phyloP scores from a whole-genome alignment of 768 basidiomycete species.

The Hygrocybe coccinea region DNA sequence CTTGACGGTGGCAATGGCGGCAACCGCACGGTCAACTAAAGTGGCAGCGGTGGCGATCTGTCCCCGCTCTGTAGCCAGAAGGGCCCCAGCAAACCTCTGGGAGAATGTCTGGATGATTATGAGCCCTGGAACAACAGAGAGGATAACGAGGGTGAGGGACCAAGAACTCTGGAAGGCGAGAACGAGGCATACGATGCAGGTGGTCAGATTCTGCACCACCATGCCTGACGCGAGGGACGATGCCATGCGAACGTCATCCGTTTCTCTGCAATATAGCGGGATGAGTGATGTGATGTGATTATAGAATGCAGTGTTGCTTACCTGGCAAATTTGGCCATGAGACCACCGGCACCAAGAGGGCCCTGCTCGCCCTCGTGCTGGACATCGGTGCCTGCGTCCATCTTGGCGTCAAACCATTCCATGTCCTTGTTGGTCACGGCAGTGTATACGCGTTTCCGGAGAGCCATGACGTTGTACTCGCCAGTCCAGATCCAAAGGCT shows the following conservation, averaged over 20 bases:
- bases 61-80: conserved; percentile 60
- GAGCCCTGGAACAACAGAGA: conserved; percentile 82
- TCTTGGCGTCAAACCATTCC: conserved; percentile 84
- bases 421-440: conserved; percentile 68
- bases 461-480: conserved; percentile 66
- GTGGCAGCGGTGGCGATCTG: conserved; percentile 71
- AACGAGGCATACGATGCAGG: conserved; percentile 69
- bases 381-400: conserved; percentile 33
- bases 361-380: conserved; percentile 32
- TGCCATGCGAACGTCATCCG: conserved; percentile 86
- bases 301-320: too few species aligned
- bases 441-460: conserved; percentile 64
- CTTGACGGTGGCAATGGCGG: conserved; percentile 85
- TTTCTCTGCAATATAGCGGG: conserved; percentile 56
- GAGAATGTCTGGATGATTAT: conserved; percentile 71
- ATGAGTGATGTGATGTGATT: not conserved
- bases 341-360: conserved; percentile 77
- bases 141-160: conserved; percentile 85
- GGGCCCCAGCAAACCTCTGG: conserved; percentile 62
- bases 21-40: conserved; percentile 68
- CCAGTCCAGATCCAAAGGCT: conserved; percentile 85
- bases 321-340: conserved; percentile 88
- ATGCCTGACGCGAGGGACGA: conserved; percentile 75
- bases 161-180: conserved; percentile 81
- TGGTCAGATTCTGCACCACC: conserved; percentile 75